Evolutionary conservation across 2,329 filamentous ascomycete genomes (phyloP), one percentile per base, ranked within the genome.

Genomic region (Colletotrichum sp.): DNA sequence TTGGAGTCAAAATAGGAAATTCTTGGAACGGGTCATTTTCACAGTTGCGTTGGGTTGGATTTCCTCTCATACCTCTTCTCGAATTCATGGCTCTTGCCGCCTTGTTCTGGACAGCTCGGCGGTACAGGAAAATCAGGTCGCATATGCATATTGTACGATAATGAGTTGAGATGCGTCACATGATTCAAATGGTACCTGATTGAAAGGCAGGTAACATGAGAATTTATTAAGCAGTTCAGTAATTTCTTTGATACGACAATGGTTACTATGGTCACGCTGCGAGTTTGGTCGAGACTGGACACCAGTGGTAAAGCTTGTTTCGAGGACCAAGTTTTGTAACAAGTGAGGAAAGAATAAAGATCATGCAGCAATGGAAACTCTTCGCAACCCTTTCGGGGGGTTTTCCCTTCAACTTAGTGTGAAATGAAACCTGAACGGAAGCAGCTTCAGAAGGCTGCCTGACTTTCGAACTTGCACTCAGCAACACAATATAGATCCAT

Each of bases 81-180:
- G 68, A 70, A 8, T n/a, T 64, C 12, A 43, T 43, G 13, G 68
- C 68, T 25, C 36, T 70, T 16, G 36, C 27, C 30, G 39, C 34
- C n/a, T 28, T 70, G 13, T 55, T 64, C 13, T 70, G 68, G 68
- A 43, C 68, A 25, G 39, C 60, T 4, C 30, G 58, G n/a, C 58
- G 22, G 5, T 70, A 39, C 32, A 70, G n/a, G 43, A 34, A 52
- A 18, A 70, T 65, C 10, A 70, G 30, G 36, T 64, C 58, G 8
- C 43, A 43, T 32, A 34, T 36, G 28, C 43, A 56, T 25, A 56
- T 39, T 18, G 30, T 34, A 16, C 64, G 32, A 61, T 61, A 32
- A 34, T 1, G 12, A 34, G 5, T 52, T 22, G 43, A 52, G 43
- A 52, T 13, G 10, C 12, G n/a, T 52, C n/a, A 52, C 6, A 52